A percentile compares a stretch with the other conserved stretches of the same genome.
These are phyloP conservation scores for Brassica hybrid DNA, from an alignment of 441 rosid species.

Conservation along the genomic window DNA sequence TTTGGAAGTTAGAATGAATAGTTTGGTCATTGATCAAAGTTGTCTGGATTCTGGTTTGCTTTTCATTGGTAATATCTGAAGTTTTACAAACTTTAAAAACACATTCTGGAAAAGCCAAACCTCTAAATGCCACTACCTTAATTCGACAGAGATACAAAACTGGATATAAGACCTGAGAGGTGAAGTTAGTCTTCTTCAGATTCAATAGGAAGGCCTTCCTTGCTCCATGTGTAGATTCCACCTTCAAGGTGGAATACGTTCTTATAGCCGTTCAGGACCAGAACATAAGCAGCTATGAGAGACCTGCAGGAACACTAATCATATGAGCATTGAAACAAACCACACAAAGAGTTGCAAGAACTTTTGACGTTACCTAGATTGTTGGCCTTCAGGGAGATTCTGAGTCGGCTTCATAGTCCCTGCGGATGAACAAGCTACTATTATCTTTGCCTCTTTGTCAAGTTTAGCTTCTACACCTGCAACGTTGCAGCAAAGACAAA, in stretches of 20 bases:
- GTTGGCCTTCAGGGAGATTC: conserved; percentile 94
- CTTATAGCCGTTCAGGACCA: conserved; percentile 78
- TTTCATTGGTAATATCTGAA: conserved; percentile 22
- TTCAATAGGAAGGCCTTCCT: conserved; percentile 74
- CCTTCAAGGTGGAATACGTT: conserved; percentile 92
- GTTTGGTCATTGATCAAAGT: conserved; percentile 17
- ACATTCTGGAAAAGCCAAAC: conserved; percentile 29
- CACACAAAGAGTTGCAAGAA: no score
- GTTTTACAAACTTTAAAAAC: conserved; percentile 28
- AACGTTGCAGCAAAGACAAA: background rate
- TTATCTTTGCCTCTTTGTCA: conserved; percentile 79
- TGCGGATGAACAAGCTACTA: conserved; percentile 89
- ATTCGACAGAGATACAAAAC: conserved; percentile 37
- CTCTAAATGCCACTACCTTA: conserved; percentile 34
- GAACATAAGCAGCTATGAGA: conserved; percentile 88
- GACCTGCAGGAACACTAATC: conserved; percentile 54
- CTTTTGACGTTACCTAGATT: conserved; percentile 67
- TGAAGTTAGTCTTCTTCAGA: conserved; percentile 48
- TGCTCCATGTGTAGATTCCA: conserved; percentile 81
- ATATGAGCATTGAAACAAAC: conserved; percentile 16
- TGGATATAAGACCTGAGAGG: background rate
- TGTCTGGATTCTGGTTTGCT: background rate
- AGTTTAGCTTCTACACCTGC: conserved; percentile 82
- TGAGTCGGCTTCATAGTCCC: conserved; percentile 90
- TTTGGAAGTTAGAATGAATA: conserved; percentile 1